These are phyloP conservation scores for Fomitopsis pulvina DNA, from an alignment of 768 basidiomycete genomes.

Conservation along the genomic window DNA sequence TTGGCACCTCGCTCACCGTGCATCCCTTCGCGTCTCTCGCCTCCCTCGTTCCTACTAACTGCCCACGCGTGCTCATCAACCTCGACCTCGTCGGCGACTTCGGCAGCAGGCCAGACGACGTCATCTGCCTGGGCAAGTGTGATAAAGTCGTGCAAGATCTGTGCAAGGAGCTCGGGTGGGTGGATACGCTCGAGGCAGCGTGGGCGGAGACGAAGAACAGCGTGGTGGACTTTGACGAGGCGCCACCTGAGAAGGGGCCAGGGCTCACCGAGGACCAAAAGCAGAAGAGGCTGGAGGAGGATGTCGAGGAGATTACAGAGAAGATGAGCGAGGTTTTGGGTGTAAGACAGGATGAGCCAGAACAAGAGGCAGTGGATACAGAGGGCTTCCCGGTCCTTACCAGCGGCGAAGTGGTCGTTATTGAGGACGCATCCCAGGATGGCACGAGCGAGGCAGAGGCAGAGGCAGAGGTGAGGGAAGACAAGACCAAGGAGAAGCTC, in stretches of 20 bases:
- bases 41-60: conserved; percentile 36
- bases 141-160: conserved; percentile 61
- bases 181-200: conserved; percentile 20
- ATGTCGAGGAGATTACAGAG: conserved; percentile 29
- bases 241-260: neutral
- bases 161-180: conserved; percentile 70
- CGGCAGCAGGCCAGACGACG: conserved; percentile 45
- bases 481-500: conserved; percentile 3
- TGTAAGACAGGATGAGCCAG: neutral
- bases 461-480: neutral
- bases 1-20: conserved; percentile 86
- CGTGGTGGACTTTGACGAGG: conserved; percentile 1
- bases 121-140: conserved; percentile 63
- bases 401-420: neutral
- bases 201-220: conserved; percentile 20
- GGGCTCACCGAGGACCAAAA: neutral
- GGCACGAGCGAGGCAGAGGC: neutral
- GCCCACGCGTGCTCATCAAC: conserved; percentile 87
- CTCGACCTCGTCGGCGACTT: conserved; percentile 74
- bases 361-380: neutral
- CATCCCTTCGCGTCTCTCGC: conserved; percentile 84
- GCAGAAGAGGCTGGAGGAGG: conserved; percentile 17
- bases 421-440: neutral
- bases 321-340: conserved; percentile 27
- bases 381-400: neutral